A percentile compares a stretch with the other conserved stretches of the same genome.
phyloP scores from a whole-genome alignment of 2,329 filamentous ascomycete species.

The Pseudogymnoascus sp. region DNA sequence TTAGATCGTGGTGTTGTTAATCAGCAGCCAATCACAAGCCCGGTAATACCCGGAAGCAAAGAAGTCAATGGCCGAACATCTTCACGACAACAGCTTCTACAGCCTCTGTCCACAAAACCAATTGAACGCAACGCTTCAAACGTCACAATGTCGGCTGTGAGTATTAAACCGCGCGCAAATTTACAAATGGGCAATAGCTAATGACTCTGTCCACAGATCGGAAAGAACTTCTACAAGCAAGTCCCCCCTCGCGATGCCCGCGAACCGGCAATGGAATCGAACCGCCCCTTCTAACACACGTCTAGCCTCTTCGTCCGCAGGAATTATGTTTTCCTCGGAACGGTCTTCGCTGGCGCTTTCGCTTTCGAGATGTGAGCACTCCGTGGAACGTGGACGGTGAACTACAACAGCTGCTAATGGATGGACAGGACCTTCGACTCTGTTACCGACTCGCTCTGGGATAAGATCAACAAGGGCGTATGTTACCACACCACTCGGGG shows the following conservation, averaged over 20 bases:
- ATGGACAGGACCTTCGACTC: slow-evolving; percentile 69
- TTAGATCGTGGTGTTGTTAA: slow-evolving; percentile 9
- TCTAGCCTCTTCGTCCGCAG: slow-evolving; percentile 73
- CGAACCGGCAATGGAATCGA: slow-evolving; percentile 7
- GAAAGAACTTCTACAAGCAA: slow-evolving; percentile 29
- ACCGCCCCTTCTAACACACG: neutral
- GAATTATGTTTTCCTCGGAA: slow-evolving; percentile 81
- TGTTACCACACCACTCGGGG: slow-evolving; percentile 34
- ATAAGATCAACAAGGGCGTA: slow-evolving; percentile 86
- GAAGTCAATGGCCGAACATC: slow-evolving; percentile 16
- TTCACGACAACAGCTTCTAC: slow-evolving; percentile 17
- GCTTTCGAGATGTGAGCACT: slow-evolving; percentile 81
- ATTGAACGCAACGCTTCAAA: slow-evolving; percentile 14
- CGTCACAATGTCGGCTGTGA: slow-evolving; percentile 28
- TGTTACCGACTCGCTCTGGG: slow-evolving; percentile 80
- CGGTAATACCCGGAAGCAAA: slow-evolving; percentile 14
- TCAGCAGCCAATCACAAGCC: slow-evolving; percentile 16
- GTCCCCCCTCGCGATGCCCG: slow-evolving; percentile 18
- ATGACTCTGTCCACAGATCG: slow-evolving; percentile 25
- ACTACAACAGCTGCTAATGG: neutral
- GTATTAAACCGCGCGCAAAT: neutral
- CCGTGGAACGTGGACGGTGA: neutral
- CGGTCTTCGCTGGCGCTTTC: slow-evolving; percentile 83
- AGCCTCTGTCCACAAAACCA: slow-evolving; percentile 13
- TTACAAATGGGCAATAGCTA: slow-evolving; percentile 14